A percentile compares a stretch with the other conserved stretches of the same genome.
Conservation (phyloP, 139 green algal genomes). For the Chlorella sp. region DNA sequence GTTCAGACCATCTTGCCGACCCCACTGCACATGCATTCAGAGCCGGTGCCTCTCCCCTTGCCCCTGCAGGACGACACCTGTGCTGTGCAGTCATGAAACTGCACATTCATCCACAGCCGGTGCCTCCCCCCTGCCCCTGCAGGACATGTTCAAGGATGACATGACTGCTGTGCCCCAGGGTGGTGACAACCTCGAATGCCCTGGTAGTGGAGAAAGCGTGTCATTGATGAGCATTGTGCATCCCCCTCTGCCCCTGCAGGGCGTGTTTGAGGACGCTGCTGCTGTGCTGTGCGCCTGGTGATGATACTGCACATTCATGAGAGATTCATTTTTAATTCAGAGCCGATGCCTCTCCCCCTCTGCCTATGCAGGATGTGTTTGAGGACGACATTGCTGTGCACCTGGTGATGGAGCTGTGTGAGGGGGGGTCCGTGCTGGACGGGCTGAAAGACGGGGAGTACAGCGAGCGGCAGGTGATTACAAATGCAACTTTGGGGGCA, state of each 20-base stretch:
- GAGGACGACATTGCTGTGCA: constrained; percentile 83
- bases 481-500: no score
- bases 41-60: not conserved
- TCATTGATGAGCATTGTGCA: no score
- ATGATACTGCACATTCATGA: not conserved
- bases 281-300: no score
- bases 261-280: no score
- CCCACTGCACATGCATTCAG: no score
- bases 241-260: not conserved
- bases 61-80: no score
- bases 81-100: not conserved
- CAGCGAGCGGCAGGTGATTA: constrained; percentile 66
- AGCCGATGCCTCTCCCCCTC: not conserved
- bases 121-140: not conserved
- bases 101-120: not conserved
- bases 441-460: constrained; percentile 63
- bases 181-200: no score
- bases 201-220: no score
- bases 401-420: constrained; percentile 93
- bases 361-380: constrained; percentile 68
- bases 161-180: constrained; percentile 77
- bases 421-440: constrained; percentile 79
- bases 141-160: constrained; percentile 85
- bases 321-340: no score
- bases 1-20: no score